Conservation (phyloP, 1,284 basidiomycete species). For the Cystobasidium pallidum region DNA sequence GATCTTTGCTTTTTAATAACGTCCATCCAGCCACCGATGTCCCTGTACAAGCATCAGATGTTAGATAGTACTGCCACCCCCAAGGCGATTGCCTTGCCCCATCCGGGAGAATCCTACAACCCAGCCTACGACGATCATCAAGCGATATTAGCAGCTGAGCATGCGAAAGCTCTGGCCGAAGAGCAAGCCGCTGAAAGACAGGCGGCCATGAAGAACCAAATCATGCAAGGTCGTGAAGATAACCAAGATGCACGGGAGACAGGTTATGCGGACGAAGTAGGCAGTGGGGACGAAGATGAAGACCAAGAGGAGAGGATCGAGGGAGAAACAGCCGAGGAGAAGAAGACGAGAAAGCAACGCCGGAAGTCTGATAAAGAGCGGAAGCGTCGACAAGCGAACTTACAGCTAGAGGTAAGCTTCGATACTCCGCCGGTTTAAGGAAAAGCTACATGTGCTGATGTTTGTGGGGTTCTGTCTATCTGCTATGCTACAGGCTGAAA, state of each 20-base stretch:
- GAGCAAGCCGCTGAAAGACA: constrained; percentile 68
- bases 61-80: constrained; percentile 45
- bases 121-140: constrained; percentile 77
- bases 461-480: not conserved
- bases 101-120: constrained; percentile 91
- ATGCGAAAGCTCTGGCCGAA: constrained; percentile 53
- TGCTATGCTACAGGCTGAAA: constrained; percentile 63
- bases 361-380: constrained; percentile 65
- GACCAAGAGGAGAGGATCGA: constrained; percentile 50
- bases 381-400: constrained; percentile 63
- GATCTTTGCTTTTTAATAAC: not conserved
- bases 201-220: constrained; percentile 62
- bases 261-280: constrained; percentile 56
- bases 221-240: constrained; percentile 61
- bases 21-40: constrained; percentile 19
- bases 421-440: not conserved
- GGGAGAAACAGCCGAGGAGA: constrained; percentile 51
- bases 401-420: constrained; percentile 65
- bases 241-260: constrained; percentile 57
- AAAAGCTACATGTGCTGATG: not conserved
- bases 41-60: constrained; percentile 48
- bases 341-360: constrained; percentile 61
- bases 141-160: constrained; percentile 71
- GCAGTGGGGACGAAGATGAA: constrained; percentile 54
- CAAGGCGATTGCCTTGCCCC: constrained; percentile 73